Percentiles rank a stretch among this genome's conserved stretches.
Evolutionary conservation across 2,329 filamentous ascomycete species (phyloP).

Genomic region (Pseudogymnoascus sp.): DNA sequence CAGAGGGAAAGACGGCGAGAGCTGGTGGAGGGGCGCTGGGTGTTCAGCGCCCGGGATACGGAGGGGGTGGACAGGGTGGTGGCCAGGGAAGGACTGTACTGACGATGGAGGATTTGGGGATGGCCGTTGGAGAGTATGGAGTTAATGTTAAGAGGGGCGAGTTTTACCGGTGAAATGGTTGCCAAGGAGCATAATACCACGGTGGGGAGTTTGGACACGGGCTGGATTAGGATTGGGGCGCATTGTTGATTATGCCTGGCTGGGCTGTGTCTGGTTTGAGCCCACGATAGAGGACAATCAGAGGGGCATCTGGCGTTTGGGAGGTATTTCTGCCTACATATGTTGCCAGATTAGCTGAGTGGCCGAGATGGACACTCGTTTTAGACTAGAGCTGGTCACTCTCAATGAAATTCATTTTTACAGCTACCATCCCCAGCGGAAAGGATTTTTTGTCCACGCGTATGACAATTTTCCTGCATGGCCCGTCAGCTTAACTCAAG

Average conservation of each 20-base stretch:
- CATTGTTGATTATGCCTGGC: not conserved
- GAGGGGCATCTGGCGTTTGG: not conserved
- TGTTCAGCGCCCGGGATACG: constrained; percentile 65
- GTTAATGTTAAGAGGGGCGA: constrained; percentile 96
- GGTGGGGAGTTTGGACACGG: constrained; percentile 4
- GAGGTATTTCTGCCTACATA: not conserved
- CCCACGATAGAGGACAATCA: not conserved
- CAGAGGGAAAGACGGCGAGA: constrained; percentile 46
- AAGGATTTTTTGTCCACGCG: not conserved
- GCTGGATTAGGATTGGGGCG: not conserved
- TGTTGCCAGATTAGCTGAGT: not conserved
- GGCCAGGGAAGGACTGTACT: constrained; percentile 87
- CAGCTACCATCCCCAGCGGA: not conserved
- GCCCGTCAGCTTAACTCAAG: not conserved
- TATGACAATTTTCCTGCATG: not conserved
- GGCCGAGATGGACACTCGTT: not conserved
- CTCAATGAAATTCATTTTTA: not conserved
- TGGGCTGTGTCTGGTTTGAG: not conserved
- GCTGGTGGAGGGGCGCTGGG: constrained; percentile 41
- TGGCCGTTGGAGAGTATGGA: constrained; percentile 96
- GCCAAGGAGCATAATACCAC: not conserved
- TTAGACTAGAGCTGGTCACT: not conserved
- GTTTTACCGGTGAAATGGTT: constrained; percentile 65
- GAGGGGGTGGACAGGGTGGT: constrained; percentile 81
- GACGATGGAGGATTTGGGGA: constrained; percentile 97